A percentile compares a stretch with the other conserved stretches of the same genome.
phyloP scores from a whole-genome alignment of 805 yeast species.

The Sugiyamaella smithiae region DNA sequence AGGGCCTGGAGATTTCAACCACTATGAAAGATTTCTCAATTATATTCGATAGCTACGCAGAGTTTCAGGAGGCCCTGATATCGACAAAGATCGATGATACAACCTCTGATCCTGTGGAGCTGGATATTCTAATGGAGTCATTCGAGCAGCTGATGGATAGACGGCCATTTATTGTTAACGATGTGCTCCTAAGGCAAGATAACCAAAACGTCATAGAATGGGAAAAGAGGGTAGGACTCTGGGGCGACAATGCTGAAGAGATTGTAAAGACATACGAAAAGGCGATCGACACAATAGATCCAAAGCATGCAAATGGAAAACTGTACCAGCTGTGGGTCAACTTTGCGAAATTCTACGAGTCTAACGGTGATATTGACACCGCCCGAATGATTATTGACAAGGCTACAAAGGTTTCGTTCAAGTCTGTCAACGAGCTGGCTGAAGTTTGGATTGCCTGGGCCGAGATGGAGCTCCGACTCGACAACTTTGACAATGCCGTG shows the following conservation, averaged over 20 bases:
- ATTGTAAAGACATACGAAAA: conserved; percentile 55
- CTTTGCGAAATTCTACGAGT: conserved; percentile 65
- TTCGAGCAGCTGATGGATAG: conserved; percentile 57
- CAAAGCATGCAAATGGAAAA: conserved; percentile 43
- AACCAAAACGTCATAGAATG: conserved; percentile 63
- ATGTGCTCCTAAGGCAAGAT: conserved; percentile 61
- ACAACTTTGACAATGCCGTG: conserved; percentile 45
- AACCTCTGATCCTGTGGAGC: conserved; percentile 30
- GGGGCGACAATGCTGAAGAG: conserved; percentile 40
- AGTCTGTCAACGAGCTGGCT: conserved; percentile 59
- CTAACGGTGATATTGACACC: conserved; percentile 49
- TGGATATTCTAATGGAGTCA: conserved; percentile 45
- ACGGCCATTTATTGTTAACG: conserved; percentile 60
- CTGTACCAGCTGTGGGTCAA: conserved; percentile 65
- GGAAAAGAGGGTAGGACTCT: conserved; percentile 57
- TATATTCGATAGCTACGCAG: conserved; percentile 60
- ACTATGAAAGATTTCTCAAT: conserved; percentile 61
- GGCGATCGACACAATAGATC: conserved; percentile 67
- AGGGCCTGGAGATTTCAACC: conserved; percentile 45
- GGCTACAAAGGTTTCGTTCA: conserved; percentile 69
- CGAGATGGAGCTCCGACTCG: conserved; percentile 54
- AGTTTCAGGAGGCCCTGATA: conserved; percentile 55
- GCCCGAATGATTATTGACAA: conserved; percentile 63
- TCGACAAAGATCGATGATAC: conserved; percentile 30
- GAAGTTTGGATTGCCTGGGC: conserved; percentile 75